phyloP scores from a whole-genome alignment of 257 asterid genomes.

The Penstemon barbatus region DNA sequence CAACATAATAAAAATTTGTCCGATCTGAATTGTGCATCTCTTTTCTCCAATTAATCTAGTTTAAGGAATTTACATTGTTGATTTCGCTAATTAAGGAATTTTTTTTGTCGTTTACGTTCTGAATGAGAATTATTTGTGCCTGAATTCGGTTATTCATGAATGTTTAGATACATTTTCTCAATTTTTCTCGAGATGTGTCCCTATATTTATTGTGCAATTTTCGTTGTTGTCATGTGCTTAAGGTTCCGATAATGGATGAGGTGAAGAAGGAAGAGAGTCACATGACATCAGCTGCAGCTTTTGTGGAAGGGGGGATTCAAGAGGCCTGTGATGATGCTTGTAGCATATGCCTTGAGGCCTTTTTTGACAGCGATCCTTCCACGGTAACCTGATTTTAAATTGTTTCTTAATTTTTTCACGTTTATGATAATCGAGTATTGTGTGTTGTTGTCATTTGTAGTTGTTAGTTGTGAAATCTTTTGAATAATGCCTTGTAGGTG shows the following conservation, averaged over 20 bases:
- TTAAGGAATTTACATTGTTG: not conserved
- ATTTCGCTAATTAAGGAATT: not conserved
- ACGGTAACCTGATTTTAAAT: conserved; percentile 45
- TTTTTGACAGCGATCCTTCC: conserved; percentile 76
- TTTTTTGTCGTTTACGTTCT: conserved; percentile 10
- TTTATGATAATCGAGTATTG: not conserved
- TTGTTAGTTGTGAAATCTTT: conserved; percentile 16
- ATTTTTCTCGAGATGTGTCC: not conserved
- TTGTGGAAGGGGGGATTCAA: conserved; percentile 95
- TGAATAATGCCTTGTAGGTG: conserved; percentile 42
- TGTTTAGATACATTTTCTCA: not conserved
- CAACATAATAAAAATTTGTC: not conserved
- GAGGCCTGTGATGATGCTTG: conserved; percentile 94
- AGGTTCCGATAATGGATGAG: conserved; percentile 60
- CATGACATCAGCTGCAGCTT: conserved; percentile 83
- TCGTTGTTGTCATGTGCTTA: not conserved
- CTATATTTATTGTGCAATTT: not conserved
- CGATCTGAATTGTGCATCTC: not conserved
- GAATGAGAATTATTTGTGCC: not conserved
- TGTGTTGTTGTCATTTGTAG: not conserved
- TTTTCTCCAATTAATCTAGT: too few species aligned
- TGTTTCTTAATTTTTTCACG: not conserved
- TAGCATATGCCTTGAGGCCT: conserved; percentile 94
- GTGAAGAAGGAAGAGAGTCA: conserved; percentile 51
- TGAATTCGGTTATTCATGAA: conserved; percentile 1